A percentile compares a stretch with the other conserved stretches of the same genome.
These are phyloP conservation scores for Metarhizium sp. DNA, from an alignment of 2,329 filamentous ascomycete genomes.

Conservation along the genomic window DNA sequence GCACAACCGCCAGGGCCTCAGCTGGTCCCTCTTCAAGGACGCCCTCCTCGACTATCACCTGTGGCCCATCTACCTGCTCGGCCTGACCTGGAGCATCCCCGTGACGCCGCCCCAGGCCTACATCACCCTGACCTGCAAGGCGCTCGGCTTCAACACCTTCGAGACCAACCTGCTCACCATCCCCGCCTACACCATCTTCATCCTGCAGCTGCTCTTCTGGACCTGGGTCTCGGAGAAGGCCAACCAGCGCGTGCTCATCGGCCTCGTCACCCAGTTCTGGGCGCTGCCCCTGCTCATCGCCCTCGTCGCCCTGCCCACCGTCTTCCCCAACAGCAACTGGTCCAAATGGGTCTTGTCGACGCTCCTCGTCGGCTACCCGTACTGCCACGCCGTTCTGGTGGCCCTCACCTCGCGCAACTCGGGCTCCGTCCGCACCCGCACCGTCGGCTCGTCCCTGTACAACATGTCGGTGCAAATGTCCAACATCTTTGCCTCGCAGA, in stretches of 20 bases:
- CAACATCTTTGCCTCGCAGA: conserved; percentile 18
- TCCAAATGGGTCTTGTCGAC: conserved; percentile 22
- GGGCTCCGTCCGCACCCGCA: conserved; percentile 47
- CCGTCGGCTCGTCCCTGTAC: conserved; percentile 48
- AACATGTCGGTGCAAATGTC: conserved; percentile 33
- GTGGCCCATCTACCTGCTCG: conserved; percentile 43
- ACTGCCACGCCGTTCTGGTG: conserved; percentile 33
- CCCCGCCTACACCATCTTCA: conserved; percentile 29
- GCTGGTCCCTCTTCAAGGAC: conserved; percentile 34
- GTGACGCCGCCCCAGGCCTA: conserved; percentile 35
- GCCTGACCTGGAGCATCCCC: conserved; percentile 38
- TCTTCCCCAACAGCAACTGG: conserved; percentile 17
- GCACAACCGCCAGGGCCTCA: conserved; percentile 49
- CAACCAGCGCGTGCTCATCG: conserved; percentile 28
- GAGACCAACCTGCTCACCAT: conserved; percentile 43
- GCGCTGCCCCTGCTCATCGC: conserved; percentile 42
- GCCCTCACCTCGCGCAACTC: conserved; percentile 49
- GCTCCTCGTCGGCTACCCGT: conserved; percentile 24
- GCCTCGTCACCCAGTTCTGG: conserved; percentile 40
- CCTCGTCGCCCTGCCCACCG: conserved; percentile 23
- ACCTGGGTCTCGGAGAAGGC: conserved; percentile 35
- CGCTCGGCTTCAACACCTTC: conserved; percentile 41
- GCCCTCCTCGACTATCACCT: conserved; percentile 45
- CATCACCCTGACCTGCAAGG: conserved; percentile 40
- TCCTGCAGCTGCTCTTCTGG: conserved; percentile 31